These are phyloP conservation scores for Pseudocercospora fuligena DNA, from an alignment of 2,329 filamentous ascomycete species.

Conservation along the genomic window DNA sequence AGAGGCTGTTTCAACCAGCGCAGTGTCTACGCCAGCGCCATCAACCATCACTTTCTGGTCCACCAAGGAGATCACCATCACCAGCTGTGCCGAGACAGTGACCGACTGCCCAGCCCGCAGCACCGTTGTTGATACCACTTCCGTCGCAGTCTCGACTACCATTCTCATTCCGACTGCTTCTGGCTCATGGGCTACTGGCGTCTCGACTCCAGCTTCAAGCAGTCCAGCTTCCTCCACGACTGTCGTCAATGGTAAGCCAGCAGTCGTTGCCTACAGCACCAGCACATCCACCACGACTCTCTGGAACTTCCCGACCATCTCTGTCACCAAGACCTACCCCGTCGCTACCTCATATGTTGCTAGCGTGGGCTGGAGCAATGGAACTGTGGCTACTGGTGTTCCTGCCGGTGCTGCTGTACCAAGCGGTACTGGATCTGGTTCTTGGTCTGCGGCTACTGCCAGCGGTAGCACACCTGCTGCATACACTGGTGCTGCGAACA, in stretches of 20 bases:
- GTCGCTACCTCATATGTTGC: background rate
- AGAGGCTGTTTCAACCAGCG: background rate
- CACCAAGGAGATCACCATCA: slow-evolving; percentile 32
- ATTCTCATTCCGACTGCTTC: slow-evolving; percentile 11
- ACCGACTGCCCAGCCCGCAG: slow-evolving; percentile 27
- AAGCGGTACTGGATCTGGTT: slow-evolving; percentile 1
- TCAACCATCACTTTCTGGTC: slow-evolving; percentile 7
- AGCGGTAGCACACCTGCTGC: background rate
- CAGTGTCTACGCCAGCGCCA: background rate
- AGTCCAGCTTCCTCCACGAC: background rate
- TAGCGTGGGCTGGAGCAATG: background rate
- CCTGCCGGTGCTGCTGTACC: background rate
- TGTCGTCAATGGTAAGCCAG: background rate
- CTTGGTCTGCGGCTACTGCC: background rate
- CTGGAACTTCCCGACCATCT: slow-evolving; percentile 1
- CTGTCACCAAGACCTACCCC: slow-evolving; percentile 1
- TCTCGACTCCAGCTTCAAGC: background rate
- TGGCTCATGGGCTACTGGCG: background rate
- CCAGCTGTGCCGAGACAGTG: slow-evolving; percentile 27
- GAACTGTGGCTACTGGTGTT: background rate
- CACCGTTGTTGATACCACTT: slow-evolving; percentile 26
- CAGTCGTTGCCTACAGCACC: slow-evolving; percentile 1
- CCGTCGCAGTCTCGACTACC: slow-evolving; percentile 31
- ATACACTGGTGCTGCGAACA: slow-evolving; percentile 1
- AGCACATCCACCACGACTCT: background rate